A percentile compares a stretch with the other conserved stretches of the same genome.
Conservation (phyloP, 1,284 basidiomycete species). For the Marasmius sp. region DNA sequence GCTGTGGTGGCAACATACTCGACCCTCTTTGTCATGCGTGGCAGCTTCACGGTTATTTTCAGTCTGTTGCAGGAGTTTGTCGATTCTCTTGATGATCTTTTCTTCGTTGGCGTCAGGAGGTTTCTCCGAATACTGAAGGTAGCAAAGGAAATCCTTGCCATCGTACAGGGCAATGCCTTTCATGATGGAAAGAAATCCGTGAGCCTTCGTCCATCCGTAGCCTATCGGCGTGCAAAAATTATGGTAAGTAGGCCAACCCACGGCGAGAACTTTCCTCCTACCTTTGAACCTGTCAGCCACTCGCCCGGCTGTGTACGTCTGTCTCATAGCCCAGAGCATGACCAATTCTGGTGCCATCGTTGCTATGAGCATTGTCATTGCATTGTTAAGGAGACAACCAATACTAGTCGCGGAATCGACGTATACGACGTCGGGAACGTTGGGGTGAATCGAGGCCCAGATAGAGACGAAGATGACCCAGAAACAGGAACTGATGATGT, state of each 20-base stretch:
- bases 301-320: slow-evolving; percentile 22
- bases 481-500: slow-evolving; percentile 28
- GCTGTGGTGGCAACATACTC: too few species aligned
- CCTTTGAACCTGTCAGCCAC: slow-evolving; percentile 12
- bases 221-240: not conserved
- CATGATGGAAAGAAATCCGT: not conserved
- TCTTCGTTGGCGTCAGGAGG: not conserved
- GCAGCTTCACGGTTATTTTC: not conserved
- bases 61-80: not conserved
- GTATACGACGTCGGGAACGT: slow-evolving; percentile 21
- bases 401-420: not conserved
- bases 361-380: slow-evolving; percentile 19
- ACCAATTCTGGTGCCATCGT: slow-evolving; percentile 26
- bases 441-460: slow-evolving; percentile 34
- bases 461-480: slow-evolving; percentile 31
- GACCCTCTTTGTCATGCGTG: too few species aligned
- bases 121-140: not conserved
- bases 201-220: not conserved
- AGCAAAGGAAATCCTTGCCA: not conserved
- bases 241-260: not conserved
- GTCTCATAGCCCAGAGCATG: slow-evolving; percentile 22
- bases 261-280: not conserved
- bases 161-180: not conserved
- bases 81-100: not conserved
- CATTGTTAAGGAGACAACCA: slow-evolving; percentile 5